Conservation (phyloP, 176 grass and related monocot species). For the Melocanna baccifera region DNA sequence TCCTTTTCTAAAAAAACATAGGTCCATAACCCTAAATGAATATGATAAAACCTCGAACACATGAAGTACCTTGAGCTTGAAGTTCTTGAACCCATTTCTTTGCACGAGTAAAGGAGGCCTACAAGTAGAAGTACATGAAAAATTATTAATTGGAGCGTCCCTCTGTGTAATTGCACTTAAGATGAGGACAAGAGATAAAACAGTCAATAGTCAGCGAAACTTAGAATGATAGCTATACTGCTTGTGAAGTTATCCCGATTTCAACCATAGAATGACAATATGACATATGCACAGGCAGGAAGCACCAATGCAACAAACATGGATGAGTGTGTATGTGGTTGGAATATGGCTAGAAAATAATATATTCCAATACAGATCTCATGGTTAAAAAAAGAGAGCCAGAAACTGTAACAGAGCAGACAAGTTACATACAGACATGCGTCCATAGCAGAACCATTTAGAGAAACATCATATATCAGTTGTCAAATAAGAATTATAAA, state of each 20-base stretch:
- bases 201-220: background rate
- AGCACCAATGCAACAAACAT: background rate
- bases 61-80: constrained; percentile 75
- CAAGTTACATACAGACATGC: background rate
- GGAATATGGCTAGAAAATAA: background rate
- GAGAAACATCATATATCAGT: background rate
- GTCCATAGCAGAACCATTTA: constrained; percentile 10
- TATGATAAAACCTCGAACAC: constrained; percentile 5
- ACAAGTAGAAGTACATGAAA: constrained; percentile 21
- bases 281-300: background rate
- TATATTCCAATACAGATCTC: background rate
- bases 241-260: background rate
- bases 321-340: background rate
- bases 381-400: background rate
- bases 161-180: background rate
- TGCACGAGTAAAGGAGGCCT: constrained; percentile 85
- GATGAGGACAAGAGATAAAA: background rate
- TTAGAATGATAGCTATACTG: background rate
- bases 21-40: background rate
- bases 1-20: background rate
- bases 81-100: constrained; percentile 99
- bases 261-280: constrained; percentile 3
- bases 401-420: background rate
- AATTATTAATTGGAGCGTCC: background rate
- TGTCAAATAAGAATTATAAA: background rate